Evolutionary conservation across 805 yeast genomes (phyloP).

Genomic region (fission yeast (Schizosaccharomyces pombe)): ASM294v3 CU329670.1:2675001-2675500

Average conservation of each 20-base stretch:
- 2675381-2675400: constrained; percentile 63
- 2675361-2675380: constrained; percentile 76
- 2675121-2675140: background rate
- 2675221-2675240: constrained; percentile 60
- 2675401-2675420: background rate
- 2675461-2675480: too few species aligned
- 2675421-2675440: too few species aligned
- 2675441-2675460: too few species aligned
- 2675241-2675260: constrained; percentile 22
- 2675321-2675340: constrained; percentile 81
- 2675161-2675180: background rate
- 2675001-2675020: too few species aligned
- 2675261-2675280: constrained; percentile 85
- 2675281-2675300: constrained; percentile 95
- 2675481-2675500: too few species aligned
- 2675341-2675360: constrained; percentile 73
- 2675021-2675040: too few species aligned
- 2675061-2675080: too few species aligned
- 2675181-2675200: constrained; percentile 17
- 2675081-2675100: too few species aligned
- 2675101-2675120: background rate
- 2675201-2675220: constrained; percentile 84
- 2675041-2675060: too few species aligned
- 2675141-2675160: background rate
- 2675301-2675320: constrained; percentile 97